A percentile compares a stretch with the other conserved stretches of the same genome.
Evolutionary conservation across 1,139 yeast species (phyloP).

Genomic region (Saccharomycopsis hybrid): DNA sequence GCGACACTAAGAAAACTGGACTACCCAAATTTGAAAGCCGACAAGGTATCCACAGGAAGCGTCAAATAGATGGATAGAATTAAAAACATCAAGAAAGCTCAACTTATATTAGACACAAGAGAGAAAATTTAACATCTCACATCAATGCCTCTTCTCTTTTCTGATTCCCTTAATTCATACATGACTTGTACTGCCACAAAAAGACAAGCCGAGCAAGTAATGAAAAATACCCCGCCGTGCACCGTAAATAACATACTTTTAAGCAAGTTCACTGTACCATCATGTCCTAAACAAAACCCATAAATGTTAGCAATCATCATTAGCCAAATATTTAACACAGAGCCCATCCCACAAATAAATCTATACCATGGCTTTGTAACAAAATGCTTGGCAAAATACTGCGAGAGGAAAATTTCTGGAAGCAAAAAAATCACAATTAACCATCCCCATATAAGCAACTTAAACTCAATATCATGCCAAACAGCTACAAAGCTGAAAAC

Average conservation of each 20-base stretch:
- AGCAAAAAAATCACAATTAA: slow-evolving; percentile 74
- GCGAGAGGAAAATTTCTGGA: slow-evolving; percentile 77
- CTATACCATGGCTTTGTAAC: slow-evolving; percentile 63
- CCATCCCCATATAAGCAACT: slow-evolving; percentile 94
- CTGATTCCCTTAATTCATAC: slow-evolving; percentile 89
- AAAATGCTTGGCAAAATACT: slow-evolving; percentile 33
- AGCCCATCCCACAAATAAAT: slow-evolving; percentile 79
- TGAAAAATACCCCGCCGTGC: slow-evolving; percentile 61
- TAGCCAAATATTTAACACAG: slow-evolving; percentile 87
- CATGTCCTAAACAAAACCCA: slow-evolving; percentile 90
- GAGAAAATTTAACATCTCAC: slow-evolving; percentile 46
- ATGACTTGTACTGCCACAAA: slow-evolving; percentile 87
- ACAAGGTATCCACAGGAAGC: no score
- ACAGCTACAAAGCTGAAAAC: slow-evolving; percentile 97
- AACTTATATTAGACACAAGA: neutral
- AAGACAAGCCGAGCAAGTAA: slow-evolving; percentile 57
- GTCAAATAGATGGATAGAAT: no score
- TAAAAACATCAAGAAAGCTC: no score
- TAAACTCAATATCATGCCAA: slow-evolving; percentile 96
- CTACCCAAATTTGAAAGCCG: no score
- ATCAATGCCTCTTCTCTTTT: slow-evolving; percentile 74
- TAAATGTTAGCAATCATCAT: slow-evolving; percentile 96
- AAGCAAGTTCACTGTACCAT: slow-evolving; percentile 66
- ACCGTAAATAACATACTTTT: slow-evolving; percentile 65
- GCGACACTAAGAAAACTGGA: no score